phyloP scores from a whole-genome alignment of 768 basidiomycete species.

The Mycena kentingensis region DNA sequence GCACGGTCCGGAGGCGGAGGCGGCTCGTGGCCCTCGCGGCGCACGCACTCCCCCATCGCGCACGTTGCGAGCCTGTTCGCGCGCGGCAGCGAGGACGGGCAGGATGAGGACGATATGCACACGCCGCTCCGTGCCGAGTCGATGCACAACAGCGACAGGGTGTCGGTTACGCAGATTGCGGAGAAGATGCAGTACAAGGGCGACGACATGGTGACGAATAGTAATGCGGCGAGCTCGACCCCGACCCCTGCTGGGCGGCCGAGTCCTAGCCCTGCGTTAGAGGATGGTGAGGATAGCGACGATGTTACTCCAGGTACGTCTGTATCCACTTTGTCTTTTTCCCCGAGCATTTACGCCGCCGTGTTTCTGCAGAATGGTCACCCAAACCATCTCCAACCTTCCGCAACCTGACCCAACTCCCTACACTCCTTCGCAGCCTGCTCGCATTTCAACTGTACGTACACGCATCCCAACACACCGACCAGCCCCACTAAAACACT shows the following conservation, averaged over 20 bases:
- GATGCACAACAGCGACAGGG: conserved; percentile 18
- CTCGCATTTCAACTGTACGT: conserved; percentile 19
- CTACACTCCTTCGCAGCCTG: conserved; percentile 11
- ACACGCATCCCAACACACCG: background rate
- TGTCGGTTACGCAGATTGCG: conserved; percentile 18
- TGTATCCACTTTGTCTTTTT: background rate
- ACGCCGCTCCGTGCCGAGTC: conserved; percentile 13
- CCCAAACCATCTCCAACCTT: background rate
- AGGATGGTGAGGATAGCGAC: background rate
- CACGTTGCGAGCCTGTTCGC: background rate
- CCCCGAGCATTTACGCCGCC: background rate
- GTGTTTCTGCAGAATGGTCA: background rate
- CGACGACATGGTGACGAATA: background rate
- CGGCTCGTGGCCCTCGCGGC: background rate
- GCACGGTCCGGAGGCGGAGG: too few species aligned
- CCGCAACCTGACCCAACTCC: conserved; percentile 9
- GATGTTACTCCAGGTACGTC: too few species aligned
- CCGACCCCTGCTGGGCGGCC: background rate
- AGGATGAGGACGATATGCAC: conserved; percentile 4
- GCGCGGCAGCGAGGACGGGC: background rate
- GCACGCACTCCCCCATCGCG: background rate
- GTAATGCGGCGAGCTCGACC: background rate
- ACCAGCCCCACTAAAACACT: conserved; percentile 8
- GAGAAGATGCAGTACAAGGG: conserved; percentile 1
- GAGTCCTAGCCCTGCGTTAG: background rate